Base-by-base conservation (phyloP, 1,139 yeast genomes). In the Saccharomyces hybrid region DNA sequence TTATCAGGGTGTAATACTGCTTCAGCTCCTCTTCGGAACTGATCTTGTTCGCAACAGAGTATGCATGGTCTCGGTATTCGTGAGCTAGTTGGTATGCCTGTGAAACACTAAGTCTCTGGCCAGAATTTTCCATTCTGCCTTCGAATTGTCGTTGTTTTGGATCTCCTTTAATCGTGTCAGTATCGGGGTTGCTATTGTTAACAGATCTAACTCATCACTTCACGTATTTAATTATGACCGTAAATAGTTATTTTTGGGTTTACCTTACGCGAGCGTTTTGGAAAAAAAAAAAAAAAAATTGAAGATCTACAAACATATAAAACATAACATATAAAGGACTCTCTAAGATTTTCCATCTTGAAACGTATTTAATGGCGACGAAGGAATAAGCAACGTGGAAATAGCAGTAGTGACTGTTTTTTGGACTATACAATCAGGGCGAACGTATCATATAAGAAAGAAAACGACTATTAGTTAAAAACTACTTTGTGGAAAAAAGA, bases 1-100 rank as follows among this genome's bases (percentile, higher is more conserved):
- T 57, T 1, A 69, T 59, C 48, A 69, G 48, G 13, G 64, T 57
- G 48, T 61, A 64, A 48, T 69, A 68, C 54, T 67, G 66, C 20
- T 53, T 47, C 48, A 67, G 49, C 25, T 61, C 61, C 5, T 32
- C 44, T 20, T 63, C 66, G 47, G 56, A 50, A 7, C 52, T 14
- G 1, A 66, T 56, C 9, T 44, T 47, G 8, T 42, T 42, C 5
- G 61, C 57, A n/a, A 52, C 48, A 11, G 42, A 41, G 47, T 60
- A 60, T 1, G 70, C 70, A 20, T 57, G 58, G 2, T 53, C 42
- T 23, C 56, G 44, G 50, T 66, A 67, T 51, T 66, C 69, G 16
- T 57, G 59, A n/a, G 69, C 52, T 25, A 66, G 50, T 8, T 51
- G 54, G 55, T 63, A 62, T 11, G 63, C 48, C 14, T 49, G 52